These are phyloP conservation scores for Trametes cinnabarina DNA, from an alignment of 768 basidiomycete genomes.

Conservation along the genomic window DNA sequence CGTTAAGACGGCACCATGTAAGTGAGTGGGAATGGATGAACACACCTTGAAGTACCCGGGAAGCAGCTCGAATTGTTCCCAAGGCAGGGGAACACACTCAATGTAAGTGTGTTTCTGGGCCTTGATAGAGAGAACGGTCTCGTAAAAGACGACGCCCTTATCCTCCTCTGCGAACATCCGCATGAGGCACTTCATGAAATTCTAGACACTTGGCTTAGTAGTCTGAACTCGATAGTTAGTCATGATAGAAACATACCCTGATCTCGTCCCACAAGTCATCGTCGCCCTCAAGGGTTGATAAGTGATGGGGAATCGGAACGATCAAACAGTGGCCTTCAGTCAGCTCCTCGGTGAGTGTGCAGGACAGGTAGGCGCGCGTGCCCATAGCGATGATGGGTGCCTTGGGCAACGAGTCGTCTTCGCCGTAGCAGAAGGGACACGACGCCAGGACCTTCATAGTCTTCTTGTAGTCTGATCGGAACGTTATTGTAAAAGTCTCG, in stretches of 20 bases:
- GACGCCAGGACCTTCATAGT: conserved; percentile 87
- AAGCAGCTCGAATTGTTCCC: conserved; percentile 80
- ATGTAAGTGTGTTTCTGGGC: conserved; percentile 90
- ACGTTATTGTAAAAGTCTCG: background rate
- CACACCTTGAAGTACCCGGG: conserved; percentile 91
- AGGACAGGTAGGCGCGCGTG: conserved; percentile 86
- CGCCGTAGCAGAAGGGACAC: conserved; percentile 88
- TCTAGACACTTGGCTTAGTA: conserved; percentile 35
- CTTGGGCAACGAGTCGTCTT: conserved; percentile 87
- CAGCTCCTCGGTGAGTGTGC: conserved; percentile 85
- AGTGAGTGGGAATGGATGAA: background rate
- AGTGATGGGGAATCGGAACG: conserved; percentile 91
- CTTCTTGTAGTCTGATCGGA: conserved; percentile 77
- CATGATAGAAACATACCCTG: conserved; percentile 49
- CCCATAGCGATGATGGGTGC: conserved; percentile 90
- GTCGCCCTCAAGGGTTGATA: conserved; percentile 89
- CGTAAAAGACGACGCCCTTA: conserved; percentile 93
- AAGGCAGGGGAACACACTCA: conserved; percentile 91
- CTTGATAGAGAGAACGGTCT: conserved; percentile 85
- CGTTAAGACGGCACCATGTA: background rate
- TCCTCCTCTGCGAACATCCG: conserved; percentile 91
- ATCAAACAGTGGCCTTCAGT: conserved; percentile 91
- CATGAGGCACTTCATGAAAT: conserved; percentile 92
- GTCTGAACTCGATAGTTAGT: background rate
- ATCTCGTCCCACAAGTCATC: conserved; percentile 99